Conservation (phyloP, 106 monocot genomes). For the Triglochin maritima region DNA sequence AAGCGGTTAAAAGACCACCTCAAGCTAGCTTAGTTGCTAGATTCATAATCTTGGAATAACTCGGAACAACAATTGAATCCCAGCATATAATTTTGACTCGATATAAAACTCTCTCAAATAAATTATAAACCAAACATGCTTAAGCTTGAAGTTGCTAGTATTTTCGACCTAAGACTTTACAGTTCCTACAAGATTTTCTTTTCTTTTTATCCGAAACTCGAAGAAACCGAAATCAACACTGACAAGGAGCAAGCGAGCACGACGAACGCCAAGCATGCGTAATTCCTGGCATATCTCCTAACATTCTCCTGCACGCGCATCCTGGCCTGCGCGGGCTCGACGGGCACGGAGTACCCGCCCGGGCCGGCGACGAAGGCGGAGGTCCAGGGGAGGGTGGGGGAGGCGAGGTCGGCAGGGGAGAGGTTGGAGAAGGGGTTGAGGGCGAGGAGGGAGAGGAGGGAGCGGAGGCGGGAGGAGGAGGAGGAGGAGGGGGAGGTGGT, state of each 20-base stretch:
- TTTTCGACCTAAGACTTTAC: no score
- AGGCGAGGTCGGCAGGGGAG: slow-evolving; percentile 36
- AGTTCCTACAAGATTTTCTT: no score
- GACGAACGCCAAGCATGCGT: slow-evolving; percentile 41
- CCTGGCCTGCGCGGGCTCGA: slow-evolving; percentile 49
- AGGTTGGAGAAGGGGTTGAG: slow-evolving; percentile 82
- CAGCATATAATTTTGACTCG: no score
- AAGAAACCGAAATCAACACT: neutral
- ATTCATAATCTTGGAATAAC: no score
- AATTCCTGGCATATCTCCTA: slow-evolving; percentile 61
- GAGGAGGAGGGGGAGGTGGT: slow-evolving; percentile 14
- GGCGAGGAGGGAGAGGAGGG: slow-evolving; percentile 42
- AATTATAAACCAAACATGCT: no score
- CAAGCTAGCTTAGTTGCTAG: no score
- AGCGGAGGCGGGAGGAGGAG: slow-evolving; percentile 23
- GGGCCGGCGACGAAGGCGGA: slow-evolving; percentile 25
- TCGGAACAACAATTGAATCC: no score
- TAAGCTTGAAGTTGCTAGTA: no score
- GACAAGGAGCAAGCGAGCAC: slow-evolving; percentile 73
- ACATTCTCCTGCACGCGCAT: slow-evolving; percentile 94
- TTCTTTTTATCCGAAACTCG: no score
- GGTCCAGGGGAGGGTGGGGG: slow-evolving; percentile 63
- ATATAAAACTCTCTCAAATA: no score
- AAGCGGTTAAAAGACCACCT: no score
- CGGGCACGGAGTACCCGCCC: slow-evolving; percentile 49